These are phyloP conservation scores for Aspergillus sparsus DNA, from an alignment of 495 filamentous ascomycete genomes.

Conservation along the genomic window DNA sequence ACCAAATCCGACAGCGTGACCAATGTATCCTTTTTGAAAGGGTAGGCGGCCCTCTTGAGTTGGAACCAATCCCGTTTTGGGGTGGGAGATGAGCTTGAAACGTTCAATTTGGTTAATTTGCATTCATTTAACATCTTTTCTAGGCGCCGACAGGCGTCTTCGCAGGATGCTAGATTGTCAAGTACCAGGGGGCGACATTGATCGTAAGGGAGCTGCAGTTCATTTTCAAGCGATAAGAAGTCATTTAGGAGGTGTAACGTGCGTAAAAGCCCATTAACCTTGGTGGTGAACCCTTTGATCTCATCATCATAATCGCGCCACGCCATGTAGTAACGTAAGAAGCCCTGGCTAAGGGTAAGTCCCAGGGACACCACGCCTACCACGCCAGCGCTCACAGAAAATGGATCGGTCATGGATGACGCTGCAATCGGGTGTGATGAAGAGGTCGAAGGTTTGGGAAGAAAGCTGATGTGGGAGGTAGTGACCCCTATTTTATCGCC, in stretches of 20 bases:
- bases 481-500: no score
- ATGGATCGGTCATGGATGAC: constrained; percentile 4
- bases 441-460: no score
- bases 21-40: constrained; percentile 1
- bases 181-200: background rate
- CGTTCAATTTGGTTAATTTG: background rate
- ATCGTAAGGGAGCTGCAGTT: background rate
- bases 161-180: constrained; percentile 3
- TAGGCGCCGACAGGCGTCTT: background rate
- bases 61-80: constrained; percentile 4
- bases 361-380: constrained; percentile 9
- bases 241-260: background rate
- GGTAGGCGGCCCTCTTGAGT: background rate
- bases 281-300: background rate
- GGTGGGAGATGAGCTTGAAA: background rate
- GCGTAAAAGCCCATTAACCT: background rate
- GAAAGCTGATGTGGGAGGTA: no score
- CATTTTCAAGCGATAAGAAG: background rate
- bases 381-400: constrained; percentile 10
- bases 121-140: constrained; percentile 2
- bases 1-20: background rate
- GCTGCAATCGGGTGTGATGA: no score
- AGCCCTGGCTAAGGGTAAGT: constrained; percentile 6
- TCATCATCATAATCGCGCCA: background rate
- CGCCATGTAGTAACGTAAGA: background rate